These are phyloP conservation scores for Phellopilus nigrolimitatus DNA, from an alignment of 1,284 basidiomycete species.

Conservation along the genomic window DNA sequence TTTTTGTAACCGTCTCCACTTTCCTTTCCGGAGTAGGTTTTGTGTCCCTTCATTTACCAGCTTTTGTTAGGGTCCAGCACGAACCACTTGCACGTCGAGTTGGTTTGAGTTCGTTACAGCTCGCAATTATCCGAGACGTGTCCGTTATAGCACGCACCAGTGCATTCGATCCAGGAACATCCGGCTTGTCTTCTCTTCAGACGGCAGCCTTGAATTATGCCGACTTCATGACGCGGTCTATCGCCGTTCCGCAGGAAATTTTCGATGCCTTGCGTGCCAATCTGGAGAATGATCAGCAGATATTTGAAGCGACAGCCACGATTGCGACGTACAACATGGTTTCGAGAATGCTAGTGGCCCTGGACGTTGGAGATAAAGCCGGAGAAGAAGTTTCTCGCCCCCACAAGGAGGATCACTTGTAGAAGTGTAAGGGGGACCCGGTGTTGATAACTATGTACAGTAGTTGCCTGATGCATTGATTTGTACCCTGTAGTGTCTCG, in stretches of 20 bases:
- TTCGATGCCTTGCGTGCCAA: constrained; percentile 32
- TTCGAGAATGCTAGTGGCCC: constrained; percentile 47
- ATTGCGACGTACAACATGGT: constrained; percentile 54
- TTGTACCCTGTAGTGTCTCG: too few relatives aligned
- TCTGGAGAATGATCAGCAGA: constrained; percentile 38
- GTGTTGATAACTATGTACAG: too few relatives aligned
- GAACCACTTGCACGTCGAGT: constrained; percentile 41
- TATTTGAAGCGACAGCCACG: constrained; percentile 45
- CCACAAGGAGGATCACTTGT: too few relatives aligned
- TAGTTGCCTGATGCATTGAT: too few relatives aligned
- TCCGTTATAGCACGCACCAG: constrained; percentile 23
- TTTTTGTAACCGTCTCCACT: too few relatives aligned
- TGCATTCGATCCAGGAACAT: not conserved
- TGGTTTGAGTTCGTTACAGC: constrained; percentile 42
- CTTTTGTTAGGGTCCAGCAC: constrained; percentile 40
- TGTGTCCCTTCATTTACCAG: not conserved
- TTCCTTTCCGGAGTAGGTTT: not conserved
- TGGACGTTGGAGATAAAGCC: constrained; percentile 46
- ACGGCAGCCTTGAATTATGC: constrained; percentile 42
- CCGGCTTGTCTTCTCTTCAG: constrained; percentile 36
- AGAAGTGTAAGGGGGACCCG: too few relatives aligned
- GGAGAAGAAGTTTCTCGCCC: constrained; percentile 30
- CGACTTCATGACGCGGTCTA: constrained; percentile 41
- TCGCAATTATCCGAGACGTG: constrained; percentile 42
- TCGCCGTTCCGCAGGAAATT: constrained; percentile 35